Percentiles rank a stretch among this genome's conserved stretches.
Evolutionary conservation across 164 flowering plant species (phyloP).

Genomic region (Litsea cubeba): DNA sequence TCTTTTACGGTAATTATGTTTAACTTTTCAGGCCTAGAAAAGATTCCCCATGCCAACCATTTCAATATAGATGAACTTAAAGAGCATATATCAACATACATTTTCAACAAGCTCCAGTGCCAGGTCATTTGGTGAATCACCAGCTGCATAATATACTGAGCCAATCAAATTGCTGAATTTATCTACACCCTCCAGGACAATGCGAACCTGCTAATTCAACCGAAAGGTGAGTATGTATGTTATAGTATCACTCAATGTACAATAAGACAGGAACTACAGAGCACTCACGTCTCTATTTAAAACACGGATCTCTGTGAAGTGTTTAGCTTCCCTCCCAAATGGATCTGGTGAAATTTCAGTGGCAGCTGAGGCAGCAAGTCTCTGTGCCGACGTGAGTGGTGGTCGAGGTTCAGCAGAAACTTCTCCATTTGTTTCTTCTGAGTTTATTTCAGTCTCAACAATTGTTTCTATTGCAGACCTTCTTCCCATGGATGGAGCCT

Average conservation of each 20-base stretch:
- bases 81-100: slow-evolving; percentile 32
- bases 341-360: slow-evolving; percentile 63
- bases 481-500: slow-evolving; percentile 90
- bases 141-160: slow-evolving; percentile 87
- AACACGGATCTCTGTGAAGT: slow-evolving; percentile 82
- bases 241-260: background rate
- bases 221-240: background rate
- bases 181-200: slow-evolving; percentile 92
- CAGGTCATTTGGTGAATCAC: slow-evolving; percentile 83
- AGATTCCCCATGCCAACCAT: background rate
- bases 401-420: slow-evolving; percentile 48
- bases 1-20: too few species aligned
- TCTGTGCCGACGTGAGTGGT: slow-evolving; percentile 84
- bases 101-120: slow-evolving; percentile 88
- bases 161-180: slow-evolving; percentile 86
- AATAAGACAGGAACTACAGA: background rate
- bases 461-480: slow-evolving; percentile 41
- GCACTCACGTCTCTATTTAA: slow-evolving; percentile 77
- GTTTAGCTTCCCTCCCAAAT: slow-evolving; percentile 86
- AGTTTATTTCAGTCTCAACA: slow-evolving; percentile 33
- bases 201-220: slow-evolving; percentile 64
- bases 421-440: slow-evolving; percentile 66
- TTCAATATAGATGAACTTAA: too few species aligned
- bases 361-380: slow-evolving; percentile 60
- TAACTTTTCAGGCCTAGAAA: background rate